Base-by-base conservation (phyloP, 495 filamentous ascomycete species). In the Hyaloscypha bicolor region DNA sequence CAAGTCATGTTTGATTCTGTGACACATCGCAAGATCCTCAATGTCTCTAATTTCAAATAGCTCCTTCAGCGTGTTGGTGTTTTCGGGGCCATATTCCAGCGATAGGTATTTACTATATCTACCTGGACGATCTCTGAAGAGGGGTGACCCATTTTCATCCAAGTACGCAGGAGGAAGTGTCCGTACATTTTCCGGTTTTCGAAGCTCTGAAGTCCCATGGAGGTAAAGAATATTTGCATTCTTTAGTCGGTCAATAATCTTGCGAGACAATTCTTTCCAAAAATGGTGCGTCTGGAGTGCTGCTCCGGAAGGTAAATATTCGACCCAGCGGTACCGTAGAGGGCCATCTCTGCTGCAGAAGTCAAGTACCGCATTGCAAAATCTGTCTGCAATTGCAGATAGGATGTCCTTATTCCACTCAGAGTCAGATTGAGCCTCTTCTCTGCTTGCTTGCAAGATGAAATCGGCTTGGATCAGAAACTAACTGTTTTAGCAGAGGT, bases 391-490 rank as follows among this genome's bases (percentile, higher is more conserved):
- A 29, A 65, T 45, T 19, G 4, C 3, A 11, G 4, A 6, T 37
- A 65, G 56, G 29, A 65, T 56, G 6, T 22, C 52, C 21, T 22
- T 56, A 31, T 68, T 68, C 60, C 65, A 57, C 3, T 32, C 42
- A 8, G 55, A 63, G 25, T 63, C 60, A 42, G 35, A 25, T 4
- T 22, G 4, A 52, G 60, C 31, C 4, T 60, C 56, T 52, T 48
- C 33, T 37, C 64, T 59, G 29, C 29, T 66, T 16, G 64, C 64
- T 31, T 48, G 11, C 35, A 66, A 60, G 55, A 66, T 48, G 55
- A 66, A 66, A 35, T 66, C 64, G 9, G 64, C 64, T 60, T 66
- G 64, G 14, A 66, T 60, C 16, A 66, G 42, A 45, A 60, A 66
- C 64, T 66, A 60, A 42, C 9, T 25, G 32, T 11, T 21, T 66